phyloP scores from a whole-genome alignment of 148 eudicot species.

The Vaccinium myrtillus region DNA sequence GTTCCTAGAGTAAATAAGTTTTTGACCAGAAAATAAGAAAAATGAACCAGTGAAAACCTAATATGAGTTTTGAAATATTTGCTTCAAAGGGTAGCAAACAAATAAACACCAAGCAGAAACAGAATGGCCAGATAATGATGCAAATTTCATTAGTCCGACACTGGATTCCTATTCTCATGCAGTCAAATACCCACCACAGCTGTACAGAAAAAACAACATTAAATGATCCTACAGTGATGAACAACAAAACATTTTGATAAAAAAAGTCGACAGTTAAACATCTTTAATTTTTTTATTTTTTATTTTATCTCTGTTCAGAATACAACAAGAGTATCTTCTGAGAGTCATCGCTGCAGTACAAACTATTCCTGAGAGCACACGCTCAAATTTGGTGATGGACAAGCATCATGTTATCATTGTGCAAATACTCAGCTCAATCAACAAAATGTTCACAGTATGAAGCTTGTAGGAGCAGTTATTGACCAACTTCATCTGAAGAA shows the following conservation, averaged over 20 bases:
- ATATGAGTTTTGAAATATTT: background rate
- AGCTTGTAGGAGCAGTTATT: background rate
- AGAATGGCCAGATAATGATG: slow-evolving; percentile 7
- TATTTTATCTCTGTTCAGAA: background rate
- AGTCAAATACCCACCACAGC: slow-evolving; percentile 7
- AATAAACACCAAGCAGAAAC: background rate
- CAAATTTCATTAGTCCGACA: background rate
- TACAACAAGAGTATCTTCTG: background rate
- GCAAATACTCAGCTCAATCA: background rate
- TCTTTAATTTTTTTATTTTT: no score
- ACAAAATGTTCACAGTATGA: background rate
- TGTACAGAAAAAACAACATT: slow-evolving; percentile 1
- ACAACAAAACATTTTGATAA: background rate
- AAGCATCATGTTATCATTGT: background rate
- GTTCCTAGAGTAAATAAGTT: slow-evolving; percentile 48
- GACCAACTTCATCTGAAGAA: background rate
- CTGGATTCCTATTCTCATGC: background rate
- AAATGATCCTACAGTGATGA: background rate
- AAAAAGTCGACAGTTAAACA: background rate
- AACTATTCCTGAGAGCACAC: background rate
- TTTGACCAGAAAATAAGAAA: background rate
- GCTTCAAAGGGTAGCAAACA: background rate
- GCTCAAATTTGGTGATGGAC: background rate
- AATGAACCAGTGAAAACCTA: background rate
- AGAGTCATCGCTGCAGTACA: background rate